These are phyloP conservation scores for Fusarium nelsonii DNA, from an alignment of 2,329 filamentous ascomycete species.

Conservation along the genomic window DNA sequence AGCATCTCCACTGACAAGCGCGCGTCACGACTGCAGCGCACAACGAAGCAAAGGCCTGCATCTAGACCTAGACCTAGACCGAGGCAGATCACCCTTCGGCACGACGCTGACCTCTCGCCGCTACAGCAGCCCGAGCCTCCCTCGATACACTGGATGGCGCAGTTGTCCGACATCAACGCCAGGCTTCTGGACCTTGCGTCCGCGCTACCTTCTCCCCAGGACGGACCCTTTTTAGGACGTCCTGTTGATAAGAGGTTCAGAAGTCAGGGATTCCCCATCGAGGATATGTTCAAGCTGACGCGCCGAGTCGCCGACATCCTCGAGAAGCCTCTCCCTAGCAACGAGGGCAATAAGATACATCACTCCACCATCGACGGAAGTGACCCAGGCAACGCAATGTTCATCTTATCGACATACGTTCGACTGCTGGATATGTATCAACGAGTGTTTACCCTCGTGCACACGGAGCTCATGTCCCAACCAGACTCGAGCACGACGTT, in stretches of 20 bases:
- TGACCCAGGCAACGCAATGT: slow-evolving; percentile 55
- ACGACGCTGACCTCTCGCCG: slow-evolving; percentile 38
- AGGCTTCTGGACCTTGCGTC: slow-evolving; percentile 55
- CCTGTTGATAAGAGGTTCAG: slow-evolving; percentile 45
- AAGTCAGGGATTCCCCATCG: slow-evolving; percentile 54
- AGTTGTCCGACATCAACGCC: slow-evolving; percentile 55
- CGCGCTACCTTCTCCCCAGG: slow-evolving; percentile 48
- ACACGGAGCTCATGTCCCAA: slow-evolving; percentile 49
- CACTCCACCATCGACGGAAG: slow-evolving; percentile 45
- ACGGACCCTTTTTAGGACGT: slow-evolving; percentile 31
- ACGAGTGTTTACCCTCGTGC: slow-evolving; percentile 54
- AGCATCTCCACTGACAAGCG: slow-evolving; percentile 44
- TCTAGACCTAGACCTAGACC: slow-evolving; percentile 41
- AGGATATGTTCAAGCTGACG: slow-evolving; percentile 58
- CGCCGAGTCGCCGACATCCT: slow-evolving; percentile 54
- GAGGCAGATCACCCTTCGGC: slow-evolving; percentile 52
- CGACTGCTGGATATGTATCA: slow-evolving; percentile 58
- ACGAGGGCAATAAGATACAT: slow-evolving; percentile 14
- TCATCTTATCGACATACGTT: slow-evolving; percentile 56
- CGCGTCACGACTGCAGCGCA: slow-evolving; percentile 36
- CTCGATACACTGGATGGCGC: slow-evolving; percentile 55
- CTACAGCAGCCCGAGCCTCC: slow-evolving; percentile 41
- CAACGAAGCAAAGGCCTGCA: slow-evolving; percentile 26
- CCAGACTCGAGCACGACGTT: slow-evolving; percentile 49
- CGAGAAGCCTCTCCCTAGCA: slow-evolving; percentile 43